Evolutionary conservation across 2,329 filamentous ascomycete species (phyloP).

Genomic region (Botryotinia narcissicola): DNA sequence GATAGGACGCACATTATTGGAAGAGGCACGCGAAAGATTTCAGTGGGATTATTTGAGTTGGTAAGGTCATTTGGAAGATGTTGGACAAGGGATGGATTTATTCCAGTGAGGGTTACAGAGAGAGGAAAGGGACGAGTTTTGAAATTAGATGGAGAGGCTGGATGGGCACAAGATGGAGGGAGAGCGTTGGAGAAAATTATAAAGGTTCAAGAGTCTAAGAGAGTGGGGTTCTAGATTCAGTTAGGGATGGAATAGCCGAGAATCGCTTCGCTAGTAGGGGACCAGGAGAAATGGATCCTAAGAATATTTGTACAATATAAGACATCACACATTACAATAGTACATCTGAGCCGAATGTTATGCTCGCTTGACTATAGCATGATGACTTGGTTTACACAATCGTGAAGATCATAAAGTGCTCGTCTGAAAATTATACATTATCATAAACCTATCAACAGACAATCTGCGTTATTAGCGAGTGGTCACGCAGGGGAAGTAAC

Average conservation of each 20-base stretch:
- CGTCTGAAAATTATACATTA: not conserved
- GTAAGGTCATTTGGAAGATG: slow-evolving; percentile 49
- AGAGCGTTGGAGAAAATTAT: slow-evolving; percentile 57
- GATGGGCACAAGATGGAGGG: slow-evolving; percentile 59
- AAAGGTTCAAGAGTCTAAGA: slow-evolving; percentile 15
- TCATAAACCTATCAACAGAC: not conserved
- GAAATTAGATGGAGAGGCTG: slow-evolving; percentile 45
- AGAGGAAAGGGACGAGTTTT: slow-evolving; percentile 35
- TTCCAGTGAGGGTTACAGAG: slow-evolving; percentile 47
- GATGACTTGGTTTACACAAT: too few species aligned
- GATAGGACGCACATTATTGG: slow-evolving; percentile 57
- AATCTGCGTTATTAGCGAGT: not conserved
- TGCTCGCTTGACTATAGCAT: not conserved
- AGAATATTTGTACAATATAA: not conserved
- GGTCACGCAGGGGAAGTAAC: not conserved
- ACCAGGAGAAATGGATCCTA: not conserved
- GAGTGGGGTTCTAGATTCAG: not conserved
- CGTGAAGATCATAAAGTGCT: not conserved
- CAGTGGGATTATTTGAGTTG: slow-evolving; percentile 43
- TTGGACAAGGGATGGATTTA: slow-evolving; percentile 57
- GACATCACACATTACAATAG: not conserved
- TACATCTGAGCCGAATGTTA: not conserved
- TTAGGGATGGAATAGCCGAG: slow-evolving; percentile 9
- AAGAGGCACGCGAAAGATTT: slow-evolving; percentile 53
- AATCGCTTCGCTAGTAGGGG: not conserved